Conservation (phyloP, 1,139 yeast species). For the Yamadazyma pseudoaaseri region DNA sequence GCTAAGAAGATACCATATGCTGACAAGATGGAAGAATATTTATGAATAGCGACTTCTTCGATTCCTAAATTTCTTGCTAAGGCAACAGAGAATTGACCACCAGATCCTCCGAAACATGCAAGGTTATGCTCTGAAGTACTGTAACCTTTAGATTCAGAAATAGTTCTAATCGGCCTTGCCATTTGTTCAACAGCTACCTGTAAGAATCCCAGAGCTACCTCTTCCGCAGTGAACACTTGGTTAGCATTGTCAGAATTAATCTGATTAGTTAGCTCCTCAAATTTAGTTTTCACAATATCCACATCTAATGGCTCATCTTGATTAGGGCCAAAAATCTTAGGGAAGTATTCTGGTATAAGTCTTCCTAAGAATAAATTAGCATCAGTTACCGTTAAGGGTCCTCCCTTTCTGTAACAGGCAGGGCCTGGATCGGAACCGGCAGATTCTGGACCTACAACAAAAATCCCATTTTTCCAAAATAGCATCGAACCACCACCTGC, state of each 20-base stretch:
- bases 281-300: slow-evolving; percentile 28
- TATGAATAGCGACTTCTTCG: slow-evolving; percentile 39
- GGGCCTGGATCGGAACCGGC: slow-evolving; percentile 52
- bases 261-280: slow-evolving; percentile 29
- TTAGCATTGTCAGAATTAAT: slow-evolving; percentile 30
- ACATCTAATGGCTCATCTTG: slow-evolving; percentile 40
- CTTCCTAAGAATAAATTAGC: slow-evolving; percentile 45
- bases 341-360: slow-evolving; percentile 40
- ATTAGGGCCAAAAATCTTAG: slow-evolving; percentile 44
- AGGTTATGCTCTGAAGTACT: slow-evolving; percentile 41
- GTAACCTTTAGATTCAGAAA: slow-evolving; percentile 45
- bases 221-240: slow-evolving; percentile 30
- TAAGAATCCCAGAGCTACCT: slow-evolving; percentile 44
- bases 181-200: slow-evolving; percentile 46
- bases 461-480: slow-evolving; percentile 46
- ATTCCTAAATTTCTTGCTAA: slow-evolving; percentile 41
- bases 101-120: slow-evolving; percentile 50
- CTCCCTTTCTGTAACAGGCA: slow-evolving; percentile 46
- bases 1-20: slow-evolving; percentile 47
- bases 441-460: slow-evolving; percentile 48
- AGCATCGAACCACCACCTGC: slow-evolving; percentile 50
- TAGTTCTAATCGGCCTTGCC: slow-evolving; percentile 46
- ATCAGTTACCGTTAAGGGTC: slow-evolving; percentile 48
- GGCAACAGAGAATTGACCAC: slow-evolving; percentile 44
- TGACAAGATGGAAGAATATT: slow-evolving; percentile 43